A percentile compares a stretch with the other conserved stretches of the same genome.
phyloP scores from a whole-genome alignment of 2,329 filamentous ascomycete species.

The Domatiomyces globalis region DNA sequence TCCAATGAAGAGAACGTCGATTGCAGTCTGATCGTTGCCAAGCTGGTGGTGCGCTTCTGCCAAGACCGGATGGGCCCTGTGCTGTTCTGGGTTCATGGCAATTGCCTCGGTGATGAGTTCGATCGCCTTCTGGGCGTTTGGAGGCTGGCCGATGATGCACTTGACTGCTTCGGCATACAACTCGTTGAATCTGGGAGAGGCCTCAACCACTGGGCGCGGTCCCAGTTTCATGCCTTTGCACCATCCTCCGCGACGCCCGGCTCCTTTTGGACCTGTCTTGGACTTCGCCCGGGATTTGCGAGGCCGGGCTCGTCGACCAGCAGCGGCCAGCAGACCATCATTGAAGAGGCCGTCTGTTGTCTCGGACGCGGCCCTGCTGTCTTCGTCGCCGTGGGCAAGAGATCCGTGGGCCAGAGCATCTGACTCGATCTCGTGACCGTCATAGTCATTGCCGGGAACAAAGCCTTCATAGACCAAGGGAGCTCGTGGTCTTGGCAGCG shows the following conservation, averaged over 20 bases:
- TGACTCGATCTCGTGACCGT: not conserved
- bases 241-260: slow-evolving; percentile 21
- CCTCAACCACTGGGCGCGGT: slow-evolving; percentile 33
- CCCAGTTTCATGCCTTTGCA: slow-evolving; percentile 34
- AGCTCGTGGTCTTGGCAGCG: not conserved
- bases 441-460: not conserved
- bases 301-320: not conserved
- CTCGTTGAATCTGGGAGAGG: slow-evolving; percentile 34
- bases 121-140: slow-evolving; percentile 23
- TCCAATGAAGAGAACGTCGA: slow-evolving; percentile 43
- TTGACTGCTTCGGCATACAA: slow-evolving; percentile 34
- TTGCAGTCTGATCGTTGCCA: slow-evolving; percentile 42
- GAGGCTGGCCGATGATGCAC: not conserved
- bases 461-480: not conserved
- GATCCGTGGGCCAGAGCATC: not conserved
- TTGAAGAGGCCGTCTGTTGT: not conserved
- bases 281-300: not conserved
- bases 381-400: not conserved
- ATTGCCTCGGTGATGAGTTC: slow-evolving; percentile 36
- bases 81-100: slow-evolving; percentile 47
- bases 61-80: slow-evolving; percentile 45
- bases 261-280: slow-evolving; percentile 12
- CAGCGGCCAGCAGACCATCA: not conserved
- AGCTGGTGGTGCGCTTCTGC: slow-evolving; percentile 44
- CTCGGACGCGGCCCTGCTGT: not conserved